Evolutionary conservation across 371 early-diverging fungal species (phyloP).

Genomic region (Coemansia sp.): DNA sequence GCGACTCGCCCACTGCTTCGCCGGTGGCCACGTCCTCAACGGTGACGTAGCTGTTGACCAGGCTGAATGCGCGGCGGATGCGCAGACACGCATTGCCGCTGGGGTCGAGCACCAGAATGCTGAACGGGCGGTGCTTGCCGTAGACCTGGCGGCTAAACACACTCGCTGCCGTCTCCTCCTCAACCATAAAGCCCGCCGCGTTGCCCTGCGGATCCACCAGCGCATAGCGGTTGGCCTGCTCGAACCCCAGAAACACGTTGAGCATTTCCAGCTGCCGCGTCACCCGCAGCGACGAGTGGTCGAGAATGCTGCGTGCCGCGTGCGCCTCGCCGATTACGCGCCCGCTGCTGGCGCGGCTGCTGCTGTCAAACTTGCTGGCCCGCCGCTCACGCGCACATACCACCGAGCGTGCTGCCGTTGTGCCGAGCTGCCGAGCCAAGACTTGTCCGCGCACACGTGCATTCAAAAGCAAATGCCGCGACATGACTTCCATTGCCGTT

Average conservation of each 20-base stretch:
- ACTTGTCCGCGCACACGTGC: background rate
- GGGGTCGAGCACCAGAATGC: slow-evolving; percentile 70
- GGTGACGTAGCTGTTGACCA: slow-evolving; percentile 76
- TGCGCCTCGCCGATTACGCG: background rate
- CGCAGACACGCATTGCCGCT: slow-evolving; percentile 72
- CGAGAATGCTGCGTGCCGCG: slow-evolving; percentile 26
- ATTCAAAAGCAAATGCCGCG: background rate
- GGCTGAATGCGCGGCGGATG: slow-evolving; percentile 57
- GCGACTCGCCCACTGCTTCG: slow-evolving; percentile 77
- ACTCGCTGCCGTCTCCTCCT: slow-evolving; percentile 65
- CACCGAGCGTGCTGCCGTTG: background rate
- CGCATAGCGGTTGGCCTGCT: slow-evolving; percentile 87
- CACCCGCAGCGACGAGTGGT: slow-evolving; percentile 67
- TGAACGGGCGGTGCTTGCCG: slow-evolving; percentile 76
- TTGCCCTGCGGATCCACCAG: slow-evolving; percentile 73
- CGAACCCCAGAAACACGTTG: slow-evolving; percentile 77
- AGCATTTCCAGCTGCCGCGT: slow-evolving; percentile 82
- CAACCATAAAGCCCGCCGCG: slow-evolving; percentile 78
- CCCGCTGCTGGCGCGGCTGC: background rate
- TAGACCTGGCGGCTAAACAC: slow-evolving; percentile 72
- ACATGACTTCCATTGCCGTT: too few relatives aligned
- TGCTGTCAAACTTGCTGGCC: background rate
- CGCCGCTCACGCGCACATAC: slow-evolving; percentile 4
- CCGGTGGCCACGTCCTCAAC: slow-evolving; percentile 59
- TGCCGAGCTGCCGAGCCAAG: background rate